A percentile compares a stretch with the other conserved stretches of the same genome.
These are phyloP conservation scores for Corchorus olitorius DNA, from an alignment of 345 rosid species.

Conservation along the genomic window DNA sequence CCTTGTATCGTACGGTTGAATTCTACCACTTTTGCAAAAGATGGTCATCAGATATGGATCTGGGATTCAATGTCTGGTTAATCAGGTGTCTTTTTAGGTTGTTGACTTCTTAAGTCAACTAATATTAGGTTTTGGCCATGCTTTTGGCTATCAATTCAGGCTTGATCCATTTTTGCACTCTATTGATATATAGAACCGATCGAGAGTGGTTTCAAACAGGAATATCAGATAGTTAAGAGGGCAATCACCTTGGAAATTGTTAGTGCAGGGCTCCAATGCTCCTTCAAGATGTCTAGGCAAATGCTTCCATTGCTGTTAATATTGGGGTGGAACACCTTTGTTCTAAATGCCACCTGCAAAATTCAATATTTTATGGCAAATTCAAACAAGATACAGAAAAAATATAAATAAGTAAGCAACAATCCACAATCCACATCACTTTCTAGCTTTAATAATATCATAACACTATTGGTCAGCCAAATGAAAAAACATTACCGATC, in stretches of 20 bases:
- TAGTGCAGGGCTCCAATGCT: slow-evolving; percentile 97
- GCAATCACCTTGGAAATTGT: slow-evolving; percentile 83
- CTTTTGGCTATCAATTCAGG: background rate
- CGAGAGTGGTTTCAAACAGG: background rate
- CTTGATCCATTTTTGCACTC: background rate
- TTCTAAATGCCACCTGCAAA: slow-evolving; percentile 86
- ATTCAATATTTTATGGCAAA: slow-evolving; percentile 4
- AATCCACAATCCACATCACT: background rate
- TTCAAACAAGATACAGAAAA: background rate
- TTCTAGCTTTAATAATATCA: background rate
- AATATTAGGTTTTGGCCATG: background rate
- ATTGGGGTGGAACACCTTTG: slow-evolving; percentile 93
- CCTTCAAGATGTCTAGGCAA: slow-evolving; percentile 97
- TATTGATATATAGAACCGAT: too few species aligned
- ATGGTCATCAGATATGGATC: background rate
- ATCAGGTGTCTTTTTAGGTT: background rate
- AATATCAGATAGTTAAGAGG: slow-evolving; percentile 11
- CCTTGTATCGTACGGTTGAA: too few species aligned
- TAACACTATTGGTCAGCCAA: background rate
- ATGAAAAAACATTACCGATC: background rate
- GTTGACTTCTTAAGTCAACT: background rate
- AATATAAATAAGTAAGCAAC: background rate
- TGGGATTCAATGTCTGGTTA: background rate
- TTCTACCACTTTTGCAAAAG: background rate
- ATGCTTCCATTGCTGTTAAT: slow-evolving; percentile 97